Evolutionary conservation across 2,329 filamentous ascomycete genomes (phyloP).

Genomic region (Penicillium psychrosexuale): DNA sequence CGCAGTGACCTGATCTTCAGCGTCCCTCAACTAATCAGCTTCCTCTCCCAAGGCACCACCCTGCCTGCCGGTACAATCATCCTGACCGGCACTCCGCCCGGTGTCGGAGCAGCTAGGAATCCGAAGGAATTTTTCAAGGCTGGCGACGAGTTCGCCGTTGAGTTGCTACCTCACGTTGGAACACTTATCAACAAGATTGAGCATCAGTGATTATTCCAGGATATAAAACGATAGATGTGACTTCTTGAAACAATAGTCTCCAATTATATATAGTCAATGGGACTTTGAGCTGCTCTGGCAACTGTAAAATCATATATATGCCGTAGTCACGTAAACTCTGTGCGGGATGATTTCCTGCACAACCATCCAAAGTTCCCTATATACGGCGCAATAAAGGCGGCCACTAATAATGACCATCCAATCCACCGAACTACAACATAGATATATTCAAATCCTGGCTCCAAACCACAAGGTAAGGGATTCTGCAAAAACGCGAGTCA

Average conservation of each 20-base stretch:
- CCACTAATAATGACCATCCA: no score
- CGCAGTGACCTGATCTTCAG: constrained; percentile 55
- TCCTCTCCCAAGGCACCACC: constrained; percentile 43
- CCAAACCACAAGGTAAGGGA: not conserved
- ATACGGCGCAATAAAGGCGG: not conserved
- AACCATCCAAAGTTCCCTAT: not conserved
- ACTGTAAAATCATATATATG: not conserved
- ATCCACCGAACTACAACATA: no score
- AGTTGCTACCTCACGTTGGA: constrained; percentile 50
- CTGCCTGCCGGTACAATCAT: constrained; percentile 44
- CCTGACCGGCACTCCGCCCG: constrained; percentile 45
- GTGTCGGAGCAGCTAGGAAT: constrained; percentile 41
- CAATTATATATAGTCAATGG: not conserved
- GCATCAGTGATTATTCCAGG: constrained; percentile 20
- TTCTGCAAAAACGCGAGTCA: not conserved
- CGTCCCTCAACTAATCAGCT: constrained; percentile 46
- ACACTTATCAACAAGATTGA: constrained; percentile 48
- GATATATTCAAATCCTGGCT: not conserved
- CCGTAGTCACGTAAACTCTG: not conserved
- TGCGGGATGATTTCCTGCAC: not conserved
- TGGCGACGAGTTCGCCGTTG: constrained; percentile 50
- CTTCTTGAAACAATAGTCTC: not conserved
- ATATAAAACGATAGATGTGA: not conserved
- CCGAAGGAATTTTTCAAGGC: constrained; percentile 45
- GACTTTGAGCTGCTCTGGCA: no score